phyloP scores from a whole-genome alignment of 371 early-diverging fungal species.

The Mortierella sp. region DNA sequence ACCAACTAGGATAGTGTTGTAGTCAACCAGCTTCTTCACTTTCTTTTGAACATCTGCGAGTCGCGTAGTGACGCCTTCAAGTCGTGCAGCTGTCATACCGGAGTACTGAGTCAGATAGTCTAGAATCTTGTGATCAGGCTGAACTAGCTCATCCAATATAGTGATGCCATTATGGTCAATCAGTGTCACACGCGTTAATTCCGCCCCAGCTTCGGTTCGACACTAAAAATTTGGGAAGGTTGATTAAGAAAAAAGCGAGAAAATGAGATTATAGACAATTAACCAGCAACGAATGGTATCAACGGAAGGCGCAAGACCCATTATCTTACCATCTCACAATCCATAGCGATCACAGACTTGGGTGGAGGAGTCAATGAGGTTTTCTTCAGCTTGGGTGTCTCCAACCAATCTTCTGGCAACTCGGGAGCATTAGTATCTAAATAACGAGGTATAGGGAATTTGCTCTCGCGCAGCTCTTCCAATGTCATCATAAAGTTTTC shows the following conservation, averaged over 20 bases:
- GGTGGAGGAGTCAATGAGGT: slow-evolving; percentile 39
- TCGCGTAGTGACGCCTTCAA: slow-evolving; percentile 66
- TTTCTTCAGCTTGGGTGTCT: slow-evolving; percentile 55
- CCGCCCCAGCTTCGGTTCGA: slow-evolving; percentile 73
- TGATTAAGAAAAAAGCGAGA: background rate
- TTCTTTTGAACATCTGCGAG: slow-evolving; percentile 71
- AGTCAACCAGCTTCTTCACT: slow-evolving; percentile 65
- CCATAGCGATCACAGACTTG: slow-evolving; percentile 72
- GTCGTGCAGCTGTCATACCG: slow-evolving; percentile 76
- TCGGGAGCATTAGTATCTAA: slow-evolving; percentile 32
- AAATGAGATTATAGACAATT: too few relatives aligned
- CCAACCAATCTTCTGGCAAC: slow-evolving; percentile 67
- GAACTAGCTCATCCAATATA: slow-evolving; percentile 80
- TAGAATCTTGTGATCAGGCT: slow-evolving; percentile 72
- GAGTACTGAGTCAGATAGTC: slow-evolving; percentile 79
- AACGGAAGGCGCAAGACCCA: too few relatives aligned
- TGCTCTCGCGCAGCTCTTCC: slow-evolving; percentile 61
- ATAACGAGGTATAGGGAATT: slow-evolving; percentile 68
- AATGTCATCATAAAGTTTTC: slow-evolving; percentile 64
- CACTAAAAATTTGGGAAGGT: too few relatives aligned
- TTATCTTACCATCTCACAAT: slow-evolving; percentile 85
- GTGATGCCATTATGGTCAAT: slow-evolving; percentile 65
- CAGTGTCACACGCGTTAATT: slow-evolving; percentile 79
- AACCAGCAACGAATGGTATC: too few relatives aligned
- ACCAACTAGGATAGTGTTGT: slow-evolving; percentile 77